phyloP scores from a whole-genome alignment of 805 yeast genomes.

The Lachancea lanzarotensis region DNA sequence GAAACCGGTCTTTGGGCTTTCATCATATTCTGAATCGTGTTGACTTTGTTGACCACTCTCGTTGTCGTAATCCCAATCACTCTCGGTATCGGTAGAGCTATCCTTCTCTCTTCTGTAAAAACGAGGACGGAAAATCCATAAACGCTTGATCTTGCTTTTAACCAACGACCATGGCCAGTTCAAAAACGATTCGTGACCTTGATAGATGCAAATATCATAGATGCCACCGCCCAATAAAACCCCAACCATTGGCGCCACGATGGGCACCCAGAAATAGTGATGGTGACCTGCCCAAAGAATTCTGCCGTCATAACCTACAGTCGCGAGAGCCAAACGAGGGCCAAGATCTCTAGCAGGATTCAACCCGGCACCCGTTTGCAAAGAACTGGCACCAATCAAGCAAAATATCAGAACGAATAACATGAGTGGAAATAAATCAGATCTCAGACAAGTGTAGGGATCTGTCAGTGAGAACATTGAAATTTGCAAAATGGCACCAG shows the following conservation, averaged over 20 bases:
- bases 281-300: slow-evolving; percentile 34
- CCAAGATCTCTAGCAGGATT: slow-evolving; percentile 51
- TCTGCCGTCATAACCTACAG: slow-evolving; percentile 42
- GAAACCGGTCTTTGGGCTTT: slow-evolving; percentile 1
- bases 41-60: slow-evolving; percentile 2
- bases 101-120: slow-evolving; percentile 24
- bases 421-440: slow-evolving; percentile 42
- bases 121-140: slow-evolving; percentile 31
- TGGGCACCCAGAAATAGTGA: slow-evolving; percentile 49
- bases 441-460: slow-evolving; percentile 42
- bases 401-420: slow-evolving; percentile 40
- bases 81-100: slow-evolving; percentile 24
- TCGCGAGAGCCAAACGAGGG: slow-evolving; percentile 44
- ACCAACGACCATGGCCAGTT: slow-evolving; percentile 36
- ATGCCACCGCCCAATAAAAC: slow-evolving; percentile 42
- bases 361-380: slow-evolving; percentile 49
- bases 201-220: slow-evolving; percentile 46
- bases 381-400: slow-evolving; percentile 44
- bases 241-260: slow-evolving; percentile 46
- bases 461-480: slow-evolving; percentile 47
- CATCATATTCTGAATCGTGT: background rate
- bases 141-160: slow-evolving; percentile 16
- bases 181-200: slow-evolving; percentile 47
- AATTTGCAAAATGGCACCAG: slow-evolving; percentile 40
- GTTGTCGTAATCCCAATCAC: slow-evolving; percentile 18